Base-by-base conservation (phyloP, 2,329 filamentous ascomycete genomes). In the Incumbomyces delicatus region DNA sequence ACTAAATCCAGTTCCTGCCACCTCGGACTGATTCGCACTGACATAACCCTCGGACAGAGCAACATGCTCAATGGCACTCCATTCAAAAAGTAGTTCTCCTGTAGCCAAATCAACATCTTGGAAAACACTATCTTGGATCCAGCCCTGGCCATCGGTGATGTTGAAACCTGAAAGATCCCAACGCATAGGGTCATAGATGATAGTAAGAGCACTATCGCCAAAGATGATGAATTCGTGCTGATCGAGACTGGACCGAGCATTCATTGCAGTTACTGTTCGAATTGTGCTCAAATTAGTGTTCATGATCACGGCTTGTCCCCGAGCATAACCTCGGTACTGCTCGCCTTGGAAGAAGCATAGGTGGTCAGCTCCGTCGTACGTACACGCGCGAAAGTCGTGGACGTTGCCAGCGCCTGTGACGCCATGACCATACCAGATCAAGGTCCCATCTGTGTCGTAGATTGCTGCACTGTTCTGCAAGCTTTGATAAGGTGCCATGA, bases 21-120 rank as follows among this genome's bases (percentile, higher is more conserved):
- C 67, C 51, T 68, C 66, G 11, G 66, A 67, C 27, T 66, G 63
- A 18, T 59, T 60, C 5, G 71, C 69, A 47, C 63, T 62, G 31
- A 70, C 73, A 60, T 70, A 75, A 42, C 66, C 69, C 32, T 64
- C 60, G 2, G 65, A 65, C 1, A 70, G 70, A 51, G 72, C 67
- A n/a, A 77, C 65, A 58, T 79, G 73, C 47, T 78, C 74, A 8
- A 79, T 61, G 51, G 72, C 74, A 27, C 67, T 68, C 77, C 77
- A 80, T 53, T 80, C 76, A 51, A 80, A 80, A 10, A 79, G 50
- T 2, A 80, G 59, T 34, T 71, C 64, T 2, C 75, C 75, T 6
- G 69, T 73, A 43, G 73, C 69, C 32, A 75, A 65, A 14, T 76
- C 69, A 6, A 75, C 61, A 56, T 75, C 72, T 55, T 76, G 72